Evolutionary conservation across 208 protist genomes (phyloP).

Genomic region (Herpetomonas samuelpessoai): DNA sequence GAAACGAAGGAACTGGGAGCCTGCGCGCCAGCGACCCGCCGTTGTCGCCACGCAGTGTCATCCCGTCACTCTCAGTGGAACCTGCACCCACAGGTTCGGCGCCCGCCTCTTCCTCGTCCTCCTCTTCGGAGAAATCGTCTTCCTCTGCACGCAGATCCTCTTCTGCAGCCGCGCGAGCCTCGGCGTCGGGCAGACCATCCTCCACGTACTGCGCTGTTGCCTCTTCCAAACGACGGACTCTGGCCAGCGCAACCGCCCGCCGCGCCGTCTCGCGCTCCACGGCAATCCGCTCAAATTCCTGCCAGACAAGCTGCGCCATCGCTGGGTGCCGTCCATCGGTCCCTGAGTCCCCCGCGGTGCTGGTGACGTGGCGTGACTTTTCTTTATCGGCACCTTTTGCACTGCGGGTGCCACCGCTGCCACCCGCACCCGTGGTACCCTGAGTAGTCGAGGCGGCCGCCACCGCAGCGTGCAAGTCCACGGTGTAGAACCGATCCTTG

Average conservation of each 20-base stretch:
- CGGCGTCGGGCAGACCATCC: conserved; percentile 56
- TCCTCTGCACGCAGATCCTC: conserved; percentile 36
- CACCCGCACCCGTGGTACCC: too few species aligned
- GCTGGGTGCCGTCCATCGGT: conserved; percentile 5
- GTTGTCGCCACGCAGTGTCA: neutral
- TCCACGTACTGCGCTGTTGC: conserved; percentile 63
- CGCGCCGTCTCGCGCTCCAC: conserved; percentile 34
- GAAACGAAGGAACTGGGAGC: neutral
- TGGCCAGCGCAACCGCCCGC: conserved; percentile 23
- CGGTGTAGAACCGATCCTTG: conserved; percentile 21
- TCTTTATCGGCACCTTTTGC: neutral
- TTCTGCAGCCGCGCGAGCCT: conserved; percentile 39
- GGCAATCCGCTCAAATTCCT: conserved; percentile 53
- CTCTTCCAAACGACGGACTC: conserved; percentile 19
- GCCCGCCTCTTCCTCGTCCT: conserved; percentile 18
- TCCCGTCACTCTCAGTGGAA: neutral
- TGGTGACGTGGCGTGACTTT: conserved; percentile 3
- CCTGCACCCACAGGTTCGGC: too few species aligned
- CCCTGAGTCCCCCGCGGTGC: neutral
- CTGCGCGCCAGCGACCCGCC: neutral
- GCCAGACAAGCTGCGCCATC: conserved; percentile 14
- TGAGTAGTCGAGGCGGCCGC: too few species aligned
- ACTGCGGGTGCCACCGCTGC: neutral
- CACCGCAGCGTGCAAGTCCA: too few species aligned
- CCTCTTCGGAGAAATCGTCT: conserved; percentile 23